Percentiles rank a stretch among this genome's conserved stretches.
These are phyloP conservation scores for Paramecium sonneborni DNA, from an alignment of 73 alveolate genomes.

Conservation along the genomic window DNA sequence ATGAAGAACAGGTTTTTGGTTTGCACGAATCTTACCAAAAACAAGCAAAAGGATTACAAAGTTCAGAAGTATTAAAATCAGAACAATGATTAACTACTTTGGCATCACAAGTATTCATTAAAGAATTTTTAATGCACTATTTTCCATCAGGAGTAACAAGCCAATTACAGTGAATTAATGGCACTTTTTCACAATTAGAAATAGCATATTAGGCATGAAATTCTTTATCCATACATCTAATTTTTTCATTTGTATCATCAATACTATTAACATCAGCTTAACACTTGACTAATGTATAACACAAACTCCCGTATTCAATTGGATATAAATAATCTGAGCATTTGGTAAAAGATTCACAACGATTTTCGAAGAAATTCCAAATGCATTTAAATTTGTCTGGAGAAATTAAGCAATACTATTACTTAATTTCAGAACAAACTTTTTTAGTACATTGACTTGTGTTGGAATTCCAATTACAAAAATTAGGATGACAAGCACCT, in stretches of 20 bases:
- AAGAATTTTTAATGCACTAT: background rate
- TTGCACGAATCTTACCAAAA: background rate
- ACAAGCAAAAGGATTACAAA: background rate
- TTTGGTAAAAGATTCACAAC: background rate
- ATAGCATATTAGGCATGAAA: background rate
- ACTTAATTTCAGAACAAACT: background rate
- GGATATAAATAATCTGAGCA: background rate
- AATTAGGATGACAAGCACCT: background rate
- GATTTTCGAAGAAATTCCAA: background rate
- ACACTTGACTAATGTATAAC: background rate
- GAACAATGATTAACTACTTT: background rate
- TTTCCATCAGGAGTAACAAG: background rate
- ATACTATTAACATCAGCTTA: background rate
- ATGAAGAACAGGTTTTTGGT: background rate
- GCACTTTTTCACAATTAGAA: background rate
- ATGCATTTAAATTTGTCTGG: background rate
- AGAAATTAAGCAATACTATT: background rate
- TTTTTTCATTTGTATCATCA: background rate
- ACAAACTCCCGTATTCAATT: background rate
- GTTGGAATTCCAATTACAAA: background rate
- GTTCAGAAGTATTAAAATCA: background rate
- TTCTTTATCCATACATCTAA: background rate
- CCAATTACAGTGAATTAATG: background rate
- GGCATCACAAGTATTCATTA: background rate
- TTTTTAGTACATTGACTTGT: background rate